Conservation (phyloP, 805 yeast species). For the Pichia membranifaciens region DNA sequence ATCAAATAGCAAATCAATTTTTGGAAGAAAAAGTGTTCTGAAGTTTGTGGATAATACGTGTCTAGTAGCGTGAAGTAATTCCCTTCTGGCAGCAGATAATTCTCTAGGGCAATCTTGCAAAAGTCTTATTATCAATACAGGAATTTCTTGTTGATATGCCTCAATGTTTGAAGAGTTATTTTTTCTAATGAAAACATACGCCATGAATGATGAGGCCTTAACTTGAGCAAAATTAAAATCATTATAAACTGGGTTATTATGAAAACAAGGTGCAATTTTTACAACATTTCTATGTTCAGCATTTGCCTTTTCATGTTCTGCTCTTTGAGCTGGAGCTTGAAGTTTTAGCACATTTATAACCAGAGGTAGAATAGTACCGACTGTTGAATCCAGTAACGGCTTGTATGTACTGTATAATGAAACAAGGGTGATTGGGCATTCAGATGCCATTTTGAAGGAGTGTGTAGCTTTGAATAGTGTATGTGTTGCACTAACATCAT, state of each 20-base stretch:
- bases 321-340: constrained; percentile 77
- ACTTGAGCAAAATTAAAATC: constrained; percentile 92
- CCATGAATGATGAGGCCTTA: constrained; percentile 91
- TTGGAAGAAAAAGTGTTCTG: constrained; percentile 74
- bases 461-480: constrained; percentile 59
- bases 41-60: constrained; percentile 92
- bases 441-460: constrained; percentile 89
- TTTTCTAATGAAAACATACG: constrained; percentile 84
- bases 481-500: constrained; percentile 37
- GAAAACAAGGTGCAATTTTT: constrained; percentile 68
- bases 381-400: constrained; percentile 59
- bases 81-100: constrained; percentile 85
- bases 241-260: constrained; percentile 71
- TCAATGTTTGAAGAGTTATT: constrained; percentile 61
- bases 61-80: constrained; percentile 85
- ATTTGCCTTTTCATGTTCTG: constrained; percentile 54
- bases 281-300: constrained; percentile 55
- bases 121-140: constrained; percentile 78
- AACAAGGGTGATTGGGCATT: constrained; percentile 96
- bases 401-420: constrained; percentile 85
- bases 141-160: constrained; percentile 60
- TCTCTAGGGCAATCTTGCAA: constrained; percentile 96
- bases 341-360: constrained; percentile 67
- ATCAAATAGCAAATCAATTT: constrained; percentile 78
- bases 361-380: constrained; percentile 75